Conservation (phyloP, 2,329 filamentous ascomycete genomes). For the Stenocarpella maydis region DNA sequence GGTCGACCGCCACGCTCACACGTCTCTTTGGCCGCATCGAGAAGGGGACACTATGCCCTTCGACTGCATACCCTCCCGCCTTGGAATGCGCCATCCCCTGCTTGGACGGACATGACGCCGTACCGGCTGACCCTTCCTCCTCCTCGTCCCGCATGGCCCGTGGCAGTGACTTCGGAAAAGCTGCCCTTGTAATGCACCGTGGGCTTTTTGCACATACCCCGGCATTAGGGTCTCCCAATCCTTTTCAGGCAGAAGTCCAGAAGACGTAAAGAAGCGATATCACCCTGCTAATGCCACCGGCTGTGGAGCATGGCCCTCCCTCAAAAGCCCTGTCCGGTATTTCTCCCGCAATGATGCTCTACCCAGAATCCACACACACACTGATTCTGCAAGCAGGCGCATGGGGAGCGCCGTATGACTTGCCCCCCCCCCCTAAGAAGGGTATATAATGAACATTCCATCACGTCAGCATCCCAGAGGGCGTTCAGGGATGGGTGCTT, state of each 20-base stretch:
- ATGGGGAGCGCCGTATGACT: conserved; percentile 6
- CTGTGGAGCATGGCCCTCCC: conserved; percentile 12
- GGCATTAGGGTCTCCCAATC: conserved; percentile 14
- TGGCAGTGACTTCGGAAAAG: background rate
- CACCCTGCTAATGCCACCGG: conserved; percentile 17
- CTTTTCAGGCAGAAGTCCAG: conserved; percentile 15
- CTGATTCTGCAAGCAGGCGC: conserved; percentile 1
- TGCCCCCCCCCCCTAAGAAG: background rate
- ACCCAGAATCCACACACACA: background rate
- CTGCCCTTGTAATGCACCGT: conserved; percentile 23
- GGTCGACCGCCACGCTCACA: conserved; percentile 8
- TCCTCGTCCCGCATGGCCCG: background rate
- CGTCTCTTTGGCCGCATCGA: conserved; percentile 8
- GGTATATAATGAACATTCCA: conserved; percentile 27
- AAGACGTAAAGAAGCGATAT: conserved; percentile 6
- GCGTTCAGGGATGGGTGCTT: conserved; percentile 14
- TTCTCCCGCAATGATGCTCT: background rate
- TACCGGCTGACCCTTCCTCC: conserved; percentile 13
- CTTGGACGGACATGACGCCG: conserved; percentile 8
- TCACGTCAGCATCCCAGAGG: conserved; percentile 23
- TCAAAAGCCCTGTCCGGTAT: conserved; percentile 3
- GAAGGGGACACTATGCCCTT: background rate
- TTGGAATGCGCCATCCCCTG: conserved; percentile 21
- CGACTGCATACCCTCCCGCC: conserved; percentile 24
- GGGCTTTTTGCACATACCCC: conserved; percentile 20